Conservation (phyloP, 2,329 filamentous ascomycete genomes). For the Hymenoscyphus occultus region DNA sequence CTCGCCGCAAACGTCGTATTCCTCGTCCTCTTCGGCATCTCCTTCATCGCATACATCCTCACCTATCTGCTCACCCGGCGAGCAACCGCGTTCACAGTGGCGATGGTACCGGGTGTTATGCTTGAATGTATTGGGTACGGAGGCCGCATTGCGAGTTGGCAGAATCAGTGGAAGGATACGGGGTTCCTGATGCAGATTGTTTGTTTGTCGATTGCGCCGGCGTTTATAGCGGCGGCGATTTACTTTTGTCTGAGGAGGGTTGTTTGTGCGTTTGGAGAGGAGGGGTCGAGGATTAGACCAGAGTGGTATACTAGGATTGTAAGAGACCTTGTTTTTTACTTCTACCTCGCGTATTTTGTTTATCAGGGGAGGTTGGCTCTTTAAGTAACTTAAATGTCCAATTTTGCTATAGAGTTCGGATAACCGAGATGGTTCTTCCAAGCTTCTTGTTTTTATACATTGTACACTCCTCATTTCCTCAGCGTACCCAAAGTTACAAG, state of each 20-base stretch:
- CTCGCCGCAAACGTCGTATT: conserved; percentile 53
- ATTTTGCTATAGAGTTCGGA: too few species aligned
- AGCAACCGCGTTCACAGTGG: conserved; percentile 50
- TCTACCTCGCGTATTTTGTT: not conserved
- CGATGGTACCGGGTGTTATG: conserved; percentile 51
- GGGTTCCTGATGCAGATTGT: conserved; percentile 56
- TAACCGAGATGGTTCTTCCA: too few species aligned
- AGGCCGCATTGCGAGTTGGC: conserved; percentile 53
- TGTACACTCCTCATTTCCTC: too few species aligned
- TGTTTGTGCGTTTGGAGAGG: conserved; percentile 46
- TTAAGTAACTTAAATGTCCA: too few species aligned
- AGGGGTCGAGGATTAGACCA: conserved; percentile 49
- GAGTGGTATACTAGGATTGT: conserved; percentile 39
- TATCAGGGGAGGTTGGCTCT: not conserved
- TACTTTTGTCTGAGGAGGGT: conserved; percentile 58
- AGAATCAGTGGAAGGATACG: conserved; percentile 49
- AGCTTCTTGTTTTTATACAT: too few species aligned
- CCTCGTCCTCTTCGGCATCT: conserved; percentile 48
- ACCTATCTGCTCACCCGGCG: conserved; percentile 45
- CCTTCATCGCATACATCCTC: conserved; percentile 41
- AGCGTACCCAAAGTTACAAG: too few species aligned
- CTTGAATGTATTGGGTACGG: conserved; percentile 59
- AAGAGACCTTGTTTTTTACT: conserved; percentile 29
- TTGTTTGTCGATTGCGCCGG: conserved; percentile 61
- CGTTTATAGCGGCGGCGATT: conserved; percentile 61